These are phyloP conservation scores for Phanerochaete sordida DNA, from an alignment of 768 basidiomycete species.

Conservation along the genomic window DNA sequence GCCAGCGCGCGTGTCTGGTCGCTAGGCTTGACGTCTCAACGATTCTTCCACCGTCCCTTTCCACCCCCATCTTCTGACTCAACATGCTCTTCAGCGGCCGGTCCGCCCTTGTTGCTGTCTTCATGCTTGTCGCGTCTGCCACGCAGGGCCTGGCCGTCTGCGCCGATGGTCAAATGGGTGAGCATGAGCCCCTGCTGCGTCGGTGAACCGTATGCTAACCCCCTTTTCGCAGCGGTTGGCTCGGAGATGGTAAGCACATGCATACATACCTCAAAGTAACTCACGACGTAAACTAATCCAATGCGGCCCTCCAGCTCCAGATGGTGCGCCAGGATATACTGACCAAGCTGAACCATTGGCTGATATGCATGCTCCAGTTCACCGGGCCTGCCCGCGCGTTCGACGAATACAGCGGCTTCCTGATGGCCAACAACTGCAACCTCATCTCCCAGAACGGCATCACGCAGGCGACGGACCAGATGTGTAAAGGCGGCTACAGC, in stretches of 20 bases:
- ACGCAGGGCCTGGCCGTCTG: neutral
- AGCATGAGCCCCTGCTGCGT: neutral
- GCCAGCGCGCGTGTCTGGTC: no score
- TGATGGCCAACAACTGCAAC: conserved; percentile 5
- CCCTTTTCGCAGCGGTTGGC: neutral
- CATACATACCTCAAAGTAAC: no score
- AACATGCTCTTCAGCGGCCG: neutral
- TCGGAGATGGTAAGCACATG: neutral
- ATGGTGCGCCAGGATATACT: neutral
- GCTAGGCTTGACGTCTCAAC: neutral
- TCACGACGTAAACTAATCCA: neutral
- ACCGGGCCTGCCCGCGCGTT: neutral
- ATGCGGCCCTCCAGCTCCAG: neutral
- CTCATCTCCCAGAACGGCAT: conserved; percentile 2
- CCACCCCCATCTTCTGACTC: neutral
- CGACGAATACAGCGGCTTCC: conserved; percentile 2
- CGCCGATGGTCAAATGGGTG: conserved; percentile 1
- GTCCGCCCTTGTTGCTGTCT: neutral
- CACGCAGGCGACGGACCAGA: conserved; percentile 3
- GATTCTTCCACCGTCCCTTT: neutral
- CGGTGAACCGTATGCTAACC: neutral
- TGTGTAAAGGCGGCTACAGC: conserved; percentile 6
- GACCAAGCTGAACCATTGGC: no score
- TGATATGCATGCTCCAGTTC: no score
- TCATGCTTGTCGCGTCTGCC: neutral